Base-by-base conservation (phyloP, 331 rosid species). In the Acacia concinna region DNA sequence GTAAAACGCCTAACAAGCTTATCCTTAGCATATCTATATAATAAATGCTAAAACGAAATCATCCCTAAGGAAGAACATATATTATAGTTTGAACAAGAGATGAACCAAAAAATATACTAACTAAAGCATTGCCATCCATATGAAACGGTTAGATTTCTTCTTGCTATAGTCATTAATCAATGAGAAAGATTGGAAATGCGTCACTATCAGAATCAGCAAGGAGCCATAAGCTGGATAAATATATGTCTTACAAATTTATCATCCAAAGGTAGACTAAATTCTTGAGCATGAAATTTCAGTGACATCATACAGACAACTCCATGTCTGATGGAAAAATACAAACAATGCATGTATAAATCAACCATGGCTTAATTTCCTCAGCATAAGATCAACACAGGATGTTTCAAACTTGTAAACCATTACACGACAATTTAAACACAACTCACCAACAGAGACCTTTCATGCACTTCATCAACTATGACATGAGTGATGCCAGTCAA, bases 381-480 rank as follows among this genome's bases (percentile, higher is more conserved):
- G 67, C 30, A 20, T n/a, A 73, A 73, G 35, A 72, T 40, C 77
- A 57, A 74, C 7, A 67, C 37, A 35, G 10, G 13, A 41, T 47
- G 32, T 71, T 70, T 51, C 18, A n/a, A 7, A 67, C 75, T 44
- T 20, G 25, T 14, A 71, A 76, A 81, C 52, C 64, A 82, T 72
- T 75, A 69, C 44, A 83, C 54, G 69, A 13, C 10, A 25, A 25
- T 41, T 41, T 44, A 51, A 73, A 68, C 57, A n/a, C 27, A 51
- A 86, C 98, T 90, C 73, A 93, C 98, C 97, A 95, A 85, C 44
- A 95, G 87, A 79, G 99, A 93, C 77, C 99, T 89, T 85, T 95
- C 99, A 78, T 95, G 99, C 69, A 95, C 99, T 89, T 95, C 99
- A 90, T 95, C 99, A 72, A 95, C 97, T 69, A 95, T 87, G 82